Percentiles rank a stretch among this genome's conserved stretches.
These are phyloP conservation scores for Sporothrix mexicana DNA, from an alignment of 2,329 filamentous ascomycete species.

Conservation along the genomic window DNA sequence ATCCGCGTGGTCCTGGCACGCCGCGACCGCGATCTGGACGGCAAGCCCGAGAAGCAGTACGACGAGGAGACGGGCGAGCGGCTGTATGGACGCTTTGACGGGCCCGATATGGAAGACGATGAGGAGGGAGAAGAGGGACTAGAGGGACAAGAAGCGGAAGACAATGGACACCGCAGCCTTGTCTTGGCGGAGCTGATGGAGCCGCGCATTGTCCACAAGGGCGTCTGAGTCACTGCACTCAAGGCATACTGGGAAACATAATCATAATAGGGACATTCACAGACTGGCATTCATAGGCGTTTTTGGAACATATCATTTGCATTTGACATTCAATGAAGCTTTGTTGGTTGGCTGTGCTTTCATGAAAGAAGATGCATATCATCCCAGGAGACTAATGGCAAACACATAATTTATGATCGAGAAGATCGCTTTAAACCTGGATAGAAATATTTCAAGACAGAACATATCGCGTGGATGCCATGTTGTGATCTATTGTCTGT, in stretches of 20 bases:
- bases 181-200: conserved; percentile 69
- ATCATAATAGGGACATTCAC: not conserved
- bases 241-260: not conserved
- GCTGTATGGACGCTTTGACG: conserved; percentile 79
- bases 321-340: too few relatives aligned
- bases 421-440: not conserved
- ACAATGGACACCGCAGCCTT: conserved; percentile 64
- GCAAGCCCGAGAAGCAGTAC: conserved; percentile 60
- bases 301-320: too few relatives aligned
- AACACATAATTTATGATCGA: too few relatives aligned
- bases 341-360: not conserved
- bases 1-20: conserved; percentile 71
- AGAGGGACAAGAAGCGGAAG: not conserved
- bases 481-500: not conserved
- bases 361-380: not conserved
- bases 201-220: conserved; percentile 58
- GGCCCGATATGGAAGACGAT: conserved; percentile 63
- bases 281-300: too few relatives aligned
- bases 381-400: too few relatives aligned
- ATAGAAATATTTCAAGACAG: not conserved
- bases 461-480: not conserved
- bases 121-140: conserved; percentile 56
- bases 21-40: conserved; percentile 65
- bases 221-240: not conserved
- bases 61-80: conserved; percentile 73